Base-by-base conservation (phyloP, 306 rosid species). In the Cucumis hystrix region DNA sequence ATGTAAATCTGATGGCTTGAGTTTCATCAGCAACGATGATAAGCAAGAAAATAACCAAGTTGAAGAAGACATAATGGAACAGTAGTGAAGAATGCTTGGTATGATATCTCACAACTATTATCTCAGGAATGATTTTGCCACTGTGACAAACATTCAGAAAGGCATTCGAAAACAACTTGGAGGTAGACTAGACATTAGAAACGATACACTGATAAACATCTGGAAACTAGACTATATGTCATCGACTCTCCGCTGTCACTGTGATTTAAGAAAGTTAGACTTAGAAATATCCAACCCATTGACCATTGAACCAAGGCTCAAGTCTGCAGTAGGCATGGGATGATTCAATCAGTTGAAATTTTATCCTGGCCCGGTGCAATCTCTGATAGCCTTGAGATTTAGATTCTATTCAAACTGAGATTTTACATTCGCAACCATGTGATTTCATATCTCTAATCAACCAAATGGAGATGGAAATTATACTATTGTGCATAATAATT, bases 401-500 rank as follows among this genome's bases (percentile, higher is more conserved):
- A 45, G 57, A 45, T 14, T 43, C 7, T 5, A 37, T 4, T n/a
- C 17, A 40, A 69, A 45, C 37, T 12, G 15, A 43, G 75, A 11
- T 71, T 51, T 25, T 51, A 72, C 28, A 14, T 49, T 16, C 17
- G 39, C 77, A 73, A 30, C 21, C 43, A 72, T 18, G 54, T 20
- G 40, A 7, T 3, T 59, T 75, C 25, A 23, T 55, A 33, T 39
- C 6, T 75, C 23, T 13, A 60, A 40, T 20, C 37, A 60, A 60
- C 40, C 37, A 57, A 39, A 76, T 39, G 65, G 56, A 56, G 79
- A 75, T 23, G 40, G 37, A 59, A 76, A 2, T 57, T 76, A 15
- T 20, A 20, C 8, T 78, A 45, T 12, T 14, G 33, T 21, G 20
- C 56, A 23, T 58, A 39, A 59, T 23, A 56, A 86, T 85, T 83